Base-by-base conservation (phyloP, 345 rosid species). In the Eucalyptus tenuipes region DNA sequence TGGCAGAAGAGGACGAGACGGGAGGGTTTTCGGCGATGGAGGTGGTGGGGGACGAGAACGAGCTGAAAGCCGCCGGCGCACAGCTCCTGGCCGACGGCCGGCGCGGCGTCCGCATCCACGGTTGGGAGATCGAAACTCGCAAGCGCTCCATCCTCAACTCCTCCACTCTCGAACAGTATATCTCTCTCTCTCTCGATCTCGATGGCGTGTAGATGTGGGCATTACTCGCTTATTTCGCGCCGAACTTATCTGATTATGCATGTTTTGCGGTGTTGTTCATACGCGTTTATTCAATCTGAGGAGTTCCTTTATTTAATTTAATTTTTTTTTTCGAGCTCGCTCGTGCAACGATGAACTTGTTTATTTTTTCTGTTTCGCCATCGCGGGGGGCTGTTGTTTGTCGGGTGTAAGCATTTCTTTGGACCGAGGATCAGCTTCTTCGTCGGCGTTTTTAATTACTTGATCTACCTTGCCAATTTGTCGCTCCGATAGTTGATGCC, bases 71-170 rank as follows among this genome's bases (percentile, higher is more conserved):
- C 57, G 94, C 94, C 85, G 96, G 95, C 7, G 99, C 98, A 6
- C 94, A 95, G 95, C 91, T 89, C 66, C 91, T 97, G 89, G 89
- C 91, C 68, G 96, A 93, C 11, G 98, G 95, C 68, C 95, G 97
- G 64, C 91, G 87, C 10, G 99, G 99, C 40, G 89, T 97, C 82
- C 94, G 92, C 59, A 94, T 97, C 89, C 93, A 91, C 48, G 98
- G 92, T 71, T 95, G 99, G 98, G 97, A 96, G 94, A 96, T 97
- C 93, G 96, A 94, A 87, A 92, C 99, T 88, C 90, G 85, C 86
- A 95, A 92, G 37, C 91, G 94, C 91, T 92, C 97, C 92, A 97
- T 97, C 89, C 98, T 97, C 92, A 96, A 89, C 59, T 96, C 98
- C 80, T 92, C 95, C 90, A 66, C 95, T 87, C 90, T 89, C 89